Evolutionary conservation across 2,329 filamentous ascomycete species (phyloP), one percentile per base, ranked within the genome.

Genomic region (Dissoconium aciculare): DNA sequence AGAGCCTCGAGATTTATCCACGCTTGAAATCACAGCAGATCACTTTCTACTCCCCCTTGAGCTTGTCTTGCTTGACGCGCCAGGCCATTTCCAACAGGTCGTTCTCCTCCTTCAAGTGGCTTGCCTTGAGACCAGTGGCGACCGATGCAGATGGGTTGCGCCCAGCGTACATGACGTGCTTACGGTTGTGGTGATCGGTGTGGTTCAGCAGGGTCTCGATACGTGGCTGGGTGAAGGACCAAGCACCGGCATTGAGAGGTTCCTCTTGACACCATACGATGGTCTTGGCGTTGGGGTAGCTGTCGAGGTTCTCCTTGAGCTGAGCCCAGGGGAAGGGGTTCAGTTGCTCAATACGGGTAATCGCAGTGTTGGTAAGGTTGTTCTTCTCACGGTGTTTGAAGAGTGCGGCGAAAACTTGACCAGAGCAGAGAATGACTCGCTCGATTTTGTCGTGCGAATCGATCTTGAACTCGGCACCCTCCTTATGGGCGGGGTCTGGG

Each of bases 261-360:
- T 98, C 89, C 59, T 98, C 89, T 62, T 98, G 89, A 46, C 74
- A 77, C 85, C 85, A 98, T 41, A 98, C 84, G 44, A 98, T 84
- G 42, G 84, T 87, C 70, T 94, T 82, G 47, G 87, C 87, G 59
- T 98, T 98, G 55, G 85, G 83, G 67, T 98, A 98, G 58, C 66
- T 74, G 66, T 98, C 87, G 32, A 98, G 71, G 66, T 95, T 95
- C 59, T 95, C 87, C 66, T 80, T 82, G 33, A 98, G 73, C 60
- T 89, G 84, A 49, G 85, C 76, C 87, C 89, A 98, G 30, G 89
- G 89, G 81, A 98, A 98, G 51, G 89, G 89, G 65, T 98, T 85
- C 38, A 98, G 72, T 64, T 98, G 89, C 66, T 98, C 89, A 45
- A 98, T 74, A 54, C 89, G 84, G 13, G 85, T 94, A 55, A 98